Percentiles rank a stretch among this genome's conserved stretches.
These are phyloP conservation scores for Vitis labrusca DNA, from an alignment of 164 flowering plant genomes.

Conservation along the genomic window DNA sequence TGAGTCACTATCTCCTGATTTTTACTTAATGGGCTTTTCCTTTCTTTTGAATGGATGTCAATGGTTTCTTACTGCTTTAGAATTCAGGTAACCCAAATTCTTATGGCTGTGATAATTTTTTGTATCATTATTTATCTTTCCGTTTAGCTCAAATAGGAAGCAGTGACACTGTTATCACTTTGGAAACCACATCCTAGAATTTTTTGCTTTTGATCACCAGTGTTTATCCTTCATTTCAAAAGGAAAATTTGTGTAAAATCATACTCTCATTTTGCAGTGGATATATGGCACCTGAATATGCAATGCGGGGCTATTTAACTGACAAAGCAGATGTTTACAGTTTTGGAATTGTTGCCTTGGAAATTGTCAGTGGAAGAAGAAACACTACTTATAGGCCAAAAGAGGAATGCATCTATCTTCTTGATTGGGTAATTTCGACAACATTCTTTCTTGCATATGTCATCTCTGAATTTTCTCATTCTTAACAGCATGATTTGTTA, in stretches of 20 bases:
- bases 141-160: no score
- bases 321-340: slow-evolving; percentile 76
- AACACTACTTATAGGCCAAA: slow-evolving; percentile 42
- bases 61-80: no score
- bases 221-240: not conserved
- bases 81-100: no score
- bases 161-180: no score
- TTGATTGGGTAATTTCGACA: slow-evolving; percentile 49
- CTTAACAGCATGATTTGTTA: no score
- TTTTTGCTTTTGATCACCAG: no score
- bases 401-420: slow-evolving; percentile 45
- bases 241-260: not conserved
- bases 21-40: no score
- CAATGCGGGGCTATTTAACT: slow-evolving; percentile 68
- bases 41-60: no score
- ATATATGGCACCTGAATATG: slow-evolving; percentile 75
- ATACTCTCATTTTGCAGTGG: slow-evolving; percentile 36
- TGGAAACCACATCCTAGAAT: no score
- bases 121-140: no score
- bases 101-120: no score
- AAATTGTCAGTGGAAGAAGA: slow-evolving; percentile 63
- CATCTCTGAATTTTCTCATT: no score
- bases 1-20: slow-evolving; percentile 3
- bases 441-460: not conserved
- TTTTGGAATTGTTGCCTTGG: slow-evolving; percentile 59